A percentile compares a stretch with the other conserved stretches of the same genome.
These are phyloP conservation scores for Backusella tarrabulga DNA, from an alignment of 192 early-diverging fungal species.

Conservation along the genomic window DNA sequence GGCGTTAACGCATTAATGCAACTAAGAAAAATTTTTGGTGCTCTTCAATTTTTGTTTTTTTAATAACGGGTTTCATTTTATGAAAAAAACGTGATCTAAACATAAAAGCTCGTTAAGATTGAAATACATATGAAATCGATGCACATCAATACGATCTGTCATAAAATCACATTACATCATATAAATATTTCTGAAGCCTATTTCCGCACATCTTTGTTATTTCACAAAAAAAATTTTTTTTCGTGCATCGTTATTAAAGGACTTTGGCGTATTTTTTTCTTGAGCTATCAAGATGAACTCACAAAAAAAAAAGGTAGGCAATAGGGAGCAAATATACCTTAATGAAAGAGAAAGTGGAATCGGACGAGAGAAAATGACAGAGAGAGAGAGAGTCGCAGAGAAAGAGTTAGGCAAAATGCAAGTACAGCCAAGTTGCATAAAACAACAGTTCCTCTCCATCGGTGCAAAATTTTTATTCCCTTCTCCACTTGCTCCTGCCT, in stretches of 20 bases:
- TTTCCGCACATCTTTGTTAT: neutral
- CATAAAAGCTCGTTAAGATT: neutral
- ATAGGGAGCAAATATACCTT: neutral
- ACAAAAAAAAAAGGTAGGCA: neutral
- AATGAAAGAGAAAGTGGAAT: neutral
- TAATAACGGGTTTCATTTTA: neutral
- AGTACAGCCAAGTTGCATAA: slow-evolving; percentile 2
- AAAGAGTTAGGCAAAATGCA: neutral
- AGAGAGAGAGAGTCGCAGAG: neutral
- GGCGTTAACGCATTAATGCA: neutral
- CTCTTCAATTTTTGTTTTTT: neutral
- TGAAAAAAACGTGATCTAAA: neutral
- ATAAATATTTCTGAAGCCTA: neutral
- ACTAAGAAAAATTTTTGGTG: neutral
- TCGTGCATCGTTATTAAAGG: neutral
- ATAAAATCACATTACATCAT: neutral
- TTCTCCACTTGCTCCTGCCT: neutral
- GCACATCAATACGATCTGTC: neutral
- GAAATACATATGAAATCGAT: neutral
- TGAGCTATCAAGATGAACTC: neutral
- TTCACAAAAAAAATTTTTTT: neutral
- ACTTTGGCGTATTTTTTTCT: neutral
- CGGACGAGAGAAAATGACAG: neutral
- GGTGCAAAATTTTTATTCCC: neutral
- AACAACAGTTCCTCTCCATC: neutral